Percentiles rank a stretch among this genome's conserved stretches.
These are phyloP conservation scores for Xylariaceae sp. DNA, from an alignment of 2,329 filamentous ascomycete genomes.

Conservation along the genomic window DNA sequence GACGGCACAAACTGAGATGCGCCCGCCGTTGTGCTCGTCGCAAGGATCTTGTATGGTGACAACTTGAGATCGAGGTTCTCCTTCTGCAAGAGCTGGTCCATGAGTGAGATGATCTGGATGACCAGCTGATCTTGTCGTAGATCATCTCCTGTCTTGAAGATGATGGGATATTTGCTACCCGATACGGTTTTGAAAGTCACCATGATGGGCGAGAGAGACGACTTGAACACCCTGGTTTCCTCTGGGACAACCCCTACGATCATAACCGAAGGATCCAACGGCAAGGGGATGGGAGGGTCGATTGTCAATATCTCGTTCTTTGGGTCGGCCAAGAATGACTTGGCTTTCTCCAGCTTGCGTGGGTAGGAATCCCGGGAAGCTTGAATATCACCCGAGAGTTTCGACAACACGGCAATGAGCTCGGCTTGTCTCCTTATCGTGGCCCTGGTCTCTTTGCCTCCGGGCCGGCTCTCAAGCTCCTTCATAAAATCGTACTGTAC, in stretches of 20 bases:
- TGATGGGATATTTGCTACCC: conserved; percentile 77
- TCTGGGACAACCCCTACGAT: conserved; percentile 77
- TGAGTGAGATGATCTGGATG: conserved; percentile 93
- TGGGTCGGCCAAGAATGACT: conserved; percentile 76
- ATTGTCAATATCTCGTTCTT: conserved; percentile 83
- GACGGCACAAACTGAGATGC: conserved; percentile 92
- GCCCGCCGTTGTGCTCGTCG: conserved; percentile 82
- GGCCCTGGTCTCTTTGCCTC: conserved; percentile 68
- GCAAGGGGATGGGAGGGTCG: conserved; percentile 80
- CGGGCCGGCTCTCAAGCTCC: conserved; percentile 66
- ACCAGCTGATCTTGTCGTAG: conserved; percentile 94
- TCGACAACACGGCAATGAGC: conserved; percentile 78
- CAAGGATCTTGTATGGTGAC: conserved; percentile 92
- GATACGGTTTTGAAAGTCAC: conserved; percentile 80
- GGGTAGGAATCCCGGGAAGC: conserved; percentile 70
- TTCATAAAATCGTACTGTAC: conserved; percentile 96
- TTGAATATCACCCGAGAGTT: conserved; percentile 84
- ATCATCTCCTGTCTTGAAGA: conserved; percentile 97
- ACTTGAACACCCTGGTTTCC: conserved; percentile 91
- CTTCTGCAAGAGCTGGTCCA: conserved; percentile 92
- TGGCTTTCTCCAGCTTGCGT: conserved; percentile 77
- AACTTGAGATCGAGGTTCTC: conserved; percentile 95
- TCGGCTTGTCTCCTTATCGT: conserved; percentile 82
- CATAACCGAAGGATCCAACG: conserved; percentile 76
- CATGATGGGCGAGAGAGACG: conserved; percentile 83